phyloP scores from a whole-genome alignment of 2,329 filamentous ascomycete species.

The Orbilia brochopaga region DNA sequence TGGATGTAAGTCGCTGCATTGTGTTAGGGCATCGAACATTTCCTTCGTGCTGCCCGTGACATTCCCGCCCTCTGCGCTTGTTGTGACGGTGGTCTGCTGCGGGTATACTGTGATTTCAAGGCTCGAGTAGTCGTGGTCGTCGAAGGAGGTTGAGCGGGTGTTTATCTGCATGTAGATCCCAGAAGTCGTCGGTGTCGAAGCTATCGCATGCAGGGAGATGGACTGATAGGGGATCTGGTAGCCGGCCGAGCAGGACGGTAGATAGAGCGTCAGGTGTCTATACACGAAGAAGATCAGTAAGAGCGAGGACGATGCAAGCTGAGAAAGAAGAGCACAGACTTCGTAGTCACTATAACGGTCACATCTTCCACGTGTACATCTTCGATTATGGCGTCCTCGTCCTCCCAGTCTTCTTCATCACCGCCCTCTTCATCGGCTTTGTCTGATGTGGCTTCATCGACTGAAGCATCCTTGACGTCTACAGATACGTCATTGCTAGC shows the following conservation, averaged over 20 bases:
- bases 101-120: slow-evolving; percentile 48
- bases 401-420: slow-evolving; percentile 50
- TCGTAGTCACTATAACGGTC: slow-evolving; percentile 33
- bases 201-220: slow-evolving; percentile 45
- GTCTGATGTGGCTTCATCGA: neutral
- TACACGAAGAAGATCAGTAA: neutral
- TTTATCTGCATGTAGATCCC: slow-evolving; percentile 50
- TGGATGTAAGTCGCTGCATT: slow-evolving; percentile 40
- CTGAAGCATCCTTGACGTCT: slow-evolving; percentile 19
- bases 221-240: slow-evolving; percentile 40
- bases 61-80: slow-evolving; percentile 34
- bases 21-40: slow-evolving; percentile 33
- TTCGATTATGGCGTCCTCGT: slow-evolving; percentile 42
- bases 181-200: slow-evolving; percentile 45
- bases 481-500: slow-evolving; percentile 36
- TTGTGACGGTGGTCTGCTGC: slow-evolving; percentile 37
- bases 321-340: slow-evolving; percentile 10
- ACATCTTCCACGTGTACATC: slow-evolving; percentile 46
- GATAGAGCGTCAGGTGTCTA: slow-evolving; percentile 34
- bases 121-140: slow-evolving; percentile 45
- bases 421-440: slow-evolving; percentile 15
- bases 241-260: slow-evolving; percentile 28
- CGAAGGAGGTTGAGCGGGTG: slow-evolving; percentile 39
- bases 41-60: slow-evolving; percentile 47
- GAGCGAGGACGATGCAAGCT: no score